Conservation (phyloP, 192 early-diverging fungal species). For the Coemansia sp. region DNA sequence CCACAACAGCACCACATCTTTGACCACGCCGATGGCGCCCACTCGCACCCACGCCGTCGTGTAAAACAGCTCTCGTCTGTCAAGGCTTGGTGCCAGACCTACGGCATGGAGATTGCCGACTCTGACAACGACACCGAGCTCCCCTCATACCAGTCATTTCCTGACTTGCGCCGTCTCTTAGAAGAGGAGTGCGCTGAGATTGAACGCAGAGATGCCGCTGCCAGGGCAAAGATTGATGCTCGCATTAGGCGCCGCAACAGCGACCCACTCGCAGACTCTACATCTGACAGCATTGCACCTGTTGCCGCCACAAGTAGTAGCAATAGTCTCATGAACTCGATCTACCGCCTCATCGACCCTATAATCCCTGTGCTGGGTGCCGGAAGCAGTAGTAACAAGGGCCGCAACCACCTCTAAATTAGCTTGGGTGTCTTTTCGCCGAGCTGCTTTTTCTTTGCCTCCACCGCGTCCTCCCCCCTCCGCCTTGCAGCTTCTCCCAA, state of each 20-base stretch:
- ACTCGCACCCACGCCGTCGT: conserved; percentile 27
- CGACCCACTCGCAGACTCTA: conserved; percentile 40
- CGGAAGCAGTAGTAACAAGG: conserved; percentile 14
- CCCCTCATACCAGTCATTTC: conserved; percentile 50
- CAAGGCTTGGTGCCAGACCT: conserved; percentile 44
- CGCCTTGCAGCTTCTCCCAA: background rate
- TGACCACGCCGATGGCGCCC: conserved; percentile 1
- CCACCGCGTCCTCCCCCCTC: background rate
- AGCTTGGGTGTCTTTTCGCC: too few species aligned
- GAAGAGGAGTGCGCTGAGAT: conserved; percentile 54
- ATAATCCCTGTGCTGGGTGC: conserved; percentile 31
- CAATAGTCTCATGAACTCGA: conserved; percentile 39
- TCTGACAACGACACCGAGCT: conserved; percentile 29
- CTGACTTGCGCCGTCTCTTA: conserved; percentile 49
- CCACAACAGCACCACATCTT: conserved; percentile 6
- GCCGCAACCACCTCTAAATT: conserved; percentile 21
- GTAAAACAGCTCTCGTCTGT: conserved; percentile 53
- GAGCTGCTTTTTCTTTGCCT: background rate
- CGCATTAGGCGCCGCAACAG: conserved; percentile 46
- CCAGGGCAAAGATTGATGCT: conserved; percentile 32
- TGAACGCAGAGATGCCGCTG: conserved; percentile 46
- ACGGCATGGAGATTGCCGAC: conserved; percentile 36
- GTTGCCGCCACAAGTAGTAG: conserved; percentile 13
- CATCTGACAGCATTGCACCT: conserved; percentile 9
- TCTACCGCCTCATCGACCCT: conserved; percentile 47